Evolutionary conservation across 495 filamentous ascomycete species (phyloP).

Genomic region (Penicillium bovifimosum): DNA sequence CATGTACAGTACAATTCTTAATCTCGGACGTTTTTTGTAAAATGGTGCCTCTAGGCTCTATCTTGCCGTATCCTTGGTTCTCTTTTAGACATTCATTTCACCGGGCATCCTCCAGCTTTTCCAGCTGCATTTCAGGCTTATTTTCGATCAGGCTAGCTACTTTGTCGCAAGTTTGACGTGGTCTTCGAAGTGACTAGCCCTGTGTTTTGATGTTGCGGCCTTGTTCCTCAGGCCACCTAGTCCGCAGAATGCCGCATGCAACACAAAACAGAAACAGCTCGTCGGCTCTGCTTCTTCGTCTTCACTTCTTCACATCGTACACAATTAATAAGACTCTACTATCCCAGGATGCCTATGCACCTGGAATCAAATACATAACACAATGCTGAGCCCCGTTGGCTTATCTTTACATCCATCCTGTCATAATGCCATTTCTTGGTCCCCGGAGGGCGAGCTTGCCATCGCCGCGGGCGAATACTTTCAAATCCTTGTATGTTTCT

Average conservation of each 20-base stretch:
- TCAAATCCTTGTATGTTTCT: constrained; percentile 44
- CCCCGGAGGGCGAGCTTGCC: constrained; percentile 56
- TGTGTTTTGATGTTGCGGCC: neutral
- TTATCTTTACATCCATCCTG: constrained; percentile 37
- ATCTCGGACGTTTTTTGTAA: neutral
- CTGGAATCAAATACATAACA: neutral
- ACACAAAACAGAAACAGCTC: neutral
- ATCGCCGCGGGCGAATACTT: constrained; percentile 54
- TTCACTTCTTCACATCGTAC: neutral
- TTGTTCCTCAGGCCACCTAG: neutral
- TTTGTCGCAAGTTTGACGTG: neutral
- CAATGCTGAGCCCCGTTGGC: constrained; percentile 34
- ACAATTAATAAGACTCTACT: neutral
- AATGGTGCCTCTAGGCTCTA: no score
- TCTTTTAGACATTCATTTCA: no score
- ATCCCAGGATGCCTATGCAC: neutral
- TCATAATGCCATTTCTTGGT: constrained; percentile 55
- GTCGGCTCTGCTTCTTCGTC: neutral
- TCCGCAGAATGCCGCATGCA: constrained; percentile 4
- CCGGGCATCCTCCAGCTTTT: no score
- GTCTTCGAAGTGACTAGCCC: neutral
- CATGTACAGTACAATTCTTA: neutral
- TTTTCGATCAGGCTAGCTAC: no score
- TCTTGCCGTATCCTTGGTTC: no score
- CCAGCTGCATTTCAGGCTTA: no score